phyloP scores from a whole-genome alignment of 2,329 filamentous ascomycete species.

The Diaporthe ampelina region DNA sequence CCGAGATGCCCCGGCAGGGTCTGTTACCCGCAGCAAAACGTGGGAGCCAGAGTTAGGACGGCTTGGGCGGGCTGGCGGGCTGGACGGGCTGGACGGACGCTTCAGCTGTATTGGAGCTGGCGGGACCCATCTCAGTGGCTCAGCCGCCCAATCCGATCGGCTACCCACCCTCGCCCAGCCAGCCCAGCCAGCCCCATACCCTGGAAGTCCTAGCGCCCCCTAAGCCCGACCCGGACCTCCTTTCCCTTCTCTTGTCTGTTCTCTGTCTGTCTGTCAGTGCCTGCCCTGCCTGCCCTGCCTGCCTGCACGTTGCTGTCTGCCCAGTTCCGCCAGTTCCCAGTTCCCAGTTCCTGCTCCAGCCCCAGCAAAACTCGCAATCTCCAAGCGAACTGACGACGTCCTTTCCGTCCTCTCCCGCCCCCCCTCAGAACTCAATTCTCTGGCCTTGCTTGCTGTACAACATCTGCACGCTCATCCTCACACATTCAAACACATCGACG shows the following conservation, averaged over 20 bases:
- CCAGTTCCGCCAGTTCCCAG: conserved; percentile 12
- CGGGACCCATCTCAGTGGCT: conserved; percentile 31
- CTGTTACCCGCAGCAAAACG: conserved; percentile 20
- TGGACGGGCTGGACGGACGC: conserved; percentile 1
- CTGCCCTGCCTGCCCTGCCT: background rate
- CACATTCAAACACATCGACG: background rate
- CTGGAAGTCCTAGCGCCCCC: conserved; percentile 32
- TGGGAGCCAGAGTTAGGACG: conserved; percentile 13
- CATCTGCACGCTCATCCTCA: background rate
- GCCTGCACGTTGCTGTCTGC: background rate
- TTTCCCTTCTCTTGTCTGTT: background rate
- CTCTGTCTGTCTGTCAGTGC: background rate
- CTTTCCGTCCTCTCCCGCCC: conserved; percentile 12
- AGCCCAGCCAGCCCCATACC: conserved; percentile 5
- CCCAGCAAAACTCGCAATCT: conserved; percentile 35
- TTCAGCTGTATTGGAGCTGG: conserved; percentile 17
- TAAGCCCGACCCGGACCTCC: conserved; percentile 13
- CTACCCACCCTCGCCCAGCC: conserved; percentile 23
- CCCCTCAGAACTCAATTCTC: conserved; percentile 36
- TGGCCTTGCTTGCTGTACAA: background rate
- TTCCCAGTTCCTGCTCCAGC: conserved; percentile 10
- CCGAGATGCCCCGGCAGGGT: conserved; percentile 17
- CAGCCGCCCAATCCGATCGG: conserved; percentile 32
- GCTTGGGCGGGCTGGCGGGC: background rate
- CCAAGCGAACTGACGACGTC: conserved; percentile 19